Evolutionary conservation across 1,284 basidiomycete genomes (phyloP).

Genomic region (Trichosporon faecale): DNA sequence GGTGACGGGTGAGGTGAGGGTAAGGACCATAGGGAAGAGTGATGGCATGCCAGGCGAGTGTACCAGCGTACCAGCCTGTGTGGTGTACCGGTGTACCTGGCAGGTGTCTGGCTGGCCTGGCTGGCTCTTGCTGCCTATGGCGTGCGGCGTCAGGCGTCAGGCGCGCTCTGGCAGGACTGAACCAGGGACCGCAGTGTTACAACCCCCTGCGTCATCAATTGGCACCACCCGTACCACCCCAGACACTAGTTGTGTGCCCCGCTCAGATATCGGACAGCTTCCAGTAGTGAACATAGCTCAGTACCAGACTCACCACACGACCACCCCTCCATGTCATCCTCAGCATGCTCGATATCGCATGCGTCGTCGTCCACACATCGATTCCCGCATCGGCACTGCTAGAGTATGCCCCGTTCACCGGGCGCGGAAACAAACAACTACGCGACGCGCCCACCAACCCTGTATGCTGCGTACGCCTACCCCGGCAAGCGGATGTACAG

Average conservation of each 20-base stretch:
- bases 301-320: too few species aligned
- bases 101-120: background rate
- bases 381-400: background rate
- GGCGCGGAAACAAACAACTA: background rate
- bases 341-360: background rate
- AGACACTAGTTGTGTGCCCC: background rate
- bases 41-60: background rate
- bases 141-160: background rate
- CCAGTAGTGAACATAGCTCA: background rate
- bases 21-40: background rate
- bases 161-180: background rate
- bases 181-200: background rate
- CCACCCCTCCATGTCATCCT: background rate
- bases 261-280: background rate
- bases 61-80: background rate
- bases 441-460: background rate
- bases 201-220: conserved; percentile 2
- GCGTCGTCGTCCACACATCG: background rate
- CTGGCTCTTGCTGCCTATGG: background rate
- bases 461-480: background rate
- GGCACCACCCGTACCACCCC: background rate
- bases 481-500: background rate
- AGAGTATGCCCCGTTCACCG: too few species aligned
- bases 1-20: too few species aligned
- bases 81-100: background rate